A percentile compares a stretch with the other conserved stretches of the same genome.
Evolutionary conservation across 768 basidiomycete species (phyloP).

Genomic region (Pleurotus sapidus): DNA sequence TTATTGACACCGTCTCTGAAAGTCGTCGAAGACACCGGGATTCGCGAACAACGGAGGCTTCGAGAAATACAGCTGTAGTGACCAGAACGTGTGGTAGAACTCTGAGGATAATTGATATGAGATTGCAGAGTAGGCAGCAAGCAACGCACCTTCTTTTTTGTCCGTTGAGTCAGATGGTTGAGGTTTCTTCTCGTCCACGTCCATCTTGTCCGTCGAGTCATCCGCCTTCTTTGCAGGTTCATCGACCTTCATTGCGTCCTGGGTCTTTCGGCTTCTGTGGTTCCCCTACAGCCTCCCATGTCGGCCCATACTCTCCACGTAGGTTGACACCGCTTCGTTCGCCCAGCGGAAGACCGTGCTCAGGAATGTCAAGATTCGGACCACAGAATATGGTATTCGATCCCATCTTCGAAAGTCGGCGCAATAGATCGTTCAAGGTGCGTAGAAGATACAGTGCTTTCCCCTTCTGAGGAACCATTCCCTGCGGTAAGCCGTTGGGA

Average conservation of each 20-base stretch:
- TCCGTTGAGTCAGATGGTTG: constrained; percentile 26
- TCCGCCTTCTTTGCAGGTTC: constrained; percentile 21
- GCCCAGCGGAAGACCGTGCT: constrained; percentile 81
- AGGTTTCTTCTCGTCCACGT: constrained; percentile 50
- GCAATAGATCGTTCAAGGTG: constrained; percentile 82
- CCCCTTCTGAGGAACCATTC: constrained; percentile 83
- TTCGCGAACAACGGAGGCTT: constrained; percentile 69
- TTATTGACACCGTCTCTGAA: constrained; percentile 74
- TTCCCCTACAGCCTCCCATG: constrained; percentile 66
- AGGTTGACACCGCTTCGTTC: constrained; percentile 92
- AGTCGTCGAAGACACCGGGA: constrained; percentile 53
- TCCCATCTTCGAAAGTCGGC: constrained; percentile 84
- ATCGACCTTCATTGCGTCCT: constrained; percentile 19
- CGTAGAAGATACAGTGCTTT: constrained; percentile 84
- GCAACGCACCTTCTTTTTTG: constrained; percentile 60
- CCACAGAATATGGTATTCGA: constrained; percentile 86
- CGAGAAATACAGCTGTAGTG: constrained; percentile 81
- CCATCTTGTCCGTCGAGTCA: constrained; percentile 51
- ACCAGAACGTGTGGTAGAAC: constrained; percentile 90
- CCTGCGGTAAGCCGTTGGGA: constrained; percentile 67
- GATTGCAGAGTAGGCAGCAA: neutral
- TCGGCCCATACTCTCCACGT: constrained; percentile 80
- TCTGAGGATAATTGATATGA: constrained; percentile 35
- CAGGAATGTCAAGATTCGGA: constrained; percentile 82
- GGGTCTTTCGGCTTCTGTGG: constrained; percentile 26